Conservation (phyloP, 2,329 filamentous ascomycete genomes). For the Scleromitrula shiraiana region DNA sequence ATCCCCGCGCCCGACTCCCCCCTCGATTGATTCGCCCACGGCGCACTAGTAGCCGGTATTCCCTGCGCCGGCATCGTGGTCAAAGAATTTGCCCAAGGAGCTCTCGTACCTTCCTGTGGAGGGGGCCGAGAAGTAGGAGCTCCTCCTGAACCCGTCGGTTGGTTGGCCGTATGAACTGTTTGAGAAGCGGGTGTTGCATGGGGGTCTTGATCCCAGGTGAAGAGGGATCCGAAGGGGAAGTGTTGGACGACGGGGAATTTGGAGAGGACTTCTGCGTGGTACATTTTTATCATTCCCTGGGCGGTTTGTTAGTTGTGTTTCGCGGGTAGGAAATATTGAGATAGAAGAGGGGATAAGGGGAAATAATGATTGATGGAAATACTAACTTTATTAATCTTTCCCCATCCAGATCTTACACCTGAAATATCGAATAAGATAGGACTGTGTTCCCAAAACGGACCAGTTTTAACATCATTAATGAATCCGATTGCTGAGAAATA, state of each 20-base stretch:
- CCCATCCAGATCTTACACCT: conserved; percentile 88
- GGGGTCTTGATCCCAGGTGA: conserved; percentile 65
- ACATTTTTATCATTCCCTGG: conserved; percentile 99
- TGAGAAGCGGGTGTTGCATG: conserved; percentile 41
- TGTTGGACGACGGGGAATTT: conserved; percentile 99
- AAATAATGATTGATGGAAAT: no score
- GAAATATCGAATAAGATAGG: conserved; percentile 92
- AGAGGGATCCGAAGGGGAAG: conserved; percentile 76
- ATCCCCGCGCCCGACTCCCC: neutral
- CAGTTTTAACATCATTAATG: conserved; percentile 94
- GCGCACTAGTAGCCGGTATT: conserved; percentile 11
- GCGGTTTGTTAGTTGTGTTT: conserved; percentile 10
- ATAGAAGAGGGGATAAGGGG: no score
- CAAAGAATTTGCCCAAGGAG: conserved; percentile 24
- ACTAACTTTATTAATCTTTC: conserved; percentile 82
- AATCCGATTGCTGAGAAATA: conserved; percentile 96
- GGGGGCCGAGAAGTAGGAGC: conserved; percentile 15
- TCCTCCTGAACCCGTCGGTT: conserved; percentile 33
- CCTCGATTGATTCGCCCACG: conserved; percentile 22
- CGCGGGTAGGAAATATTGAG: no score
- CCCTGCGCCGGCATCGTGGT: conserved; percentile 13
- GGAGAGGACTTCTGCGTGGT: conserved; percentile 87
- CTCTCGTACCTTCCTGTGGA: conserved; percentile 22
- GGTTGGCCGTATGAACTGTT: conserved; percentile 50
- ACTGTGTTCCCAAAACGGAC: conserved; percentile 95